Base-by-base conservation (phyloP, 306 rosid genomes). In the Medicago lupulina region DNA sequence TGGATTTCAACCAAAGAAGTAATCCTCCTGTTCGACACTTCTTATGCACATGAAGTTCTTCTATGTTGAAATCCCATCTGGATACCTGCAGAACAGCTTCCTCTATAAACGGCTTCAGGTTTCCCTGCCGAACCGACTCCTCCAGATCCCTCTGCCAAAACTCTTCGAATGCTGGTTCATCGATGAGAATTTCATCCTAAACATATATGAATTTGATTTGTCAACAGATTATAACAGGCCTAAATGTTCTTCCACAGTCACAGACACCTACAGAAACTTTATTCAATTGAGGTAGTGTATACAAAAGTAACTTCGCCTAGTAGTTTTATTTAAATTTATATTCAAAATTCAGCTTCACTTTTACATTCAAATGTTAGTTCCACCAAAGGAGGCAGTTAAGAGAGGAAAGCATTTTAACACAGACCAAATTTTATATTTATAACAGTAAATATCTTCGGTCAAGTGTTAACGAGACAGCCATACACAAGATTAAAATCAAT, bases 81-180 rank as follows among this genome's bases (percentile, higher is more conserved):
- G 99, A 86, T 64, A 92, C 97, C 83, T 84, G 99, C 55, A 95
- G 83, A 71, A 71, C 82, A 70, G 90, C 87, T 87, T 95, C 99
- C 89, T 92, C 97, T 75, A 86, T 57, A 75, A 90, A 92, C 53
- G 99, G 96, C 71, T 82, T 77, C 16, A 85, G 55, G 50, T 75
- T 87, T 66, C 87, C 87, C 87, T 89, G 99, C 64, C 97, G 90
- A 75, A 95, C 81, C 2, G 99, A 95, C 86, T 92, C 97, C 86
- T 95, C 99, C 82, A 90, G 86, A 79, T 89, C 87, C 77, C 99
- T 85, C 67, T 84, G 90, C 92, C 90, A 85, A 66, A 86, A 83
- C 21, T 86, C 91, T 77, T 84, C 86, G 39, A 95, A 80, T 67
- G 44, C 81, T 69, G 93, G 89, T 54, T 88, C 93, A 70, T 89